phyloP scores from a whole-genome alignment of 768 basidiomycete genomes.

The Tulasnella sp. region DNA sequence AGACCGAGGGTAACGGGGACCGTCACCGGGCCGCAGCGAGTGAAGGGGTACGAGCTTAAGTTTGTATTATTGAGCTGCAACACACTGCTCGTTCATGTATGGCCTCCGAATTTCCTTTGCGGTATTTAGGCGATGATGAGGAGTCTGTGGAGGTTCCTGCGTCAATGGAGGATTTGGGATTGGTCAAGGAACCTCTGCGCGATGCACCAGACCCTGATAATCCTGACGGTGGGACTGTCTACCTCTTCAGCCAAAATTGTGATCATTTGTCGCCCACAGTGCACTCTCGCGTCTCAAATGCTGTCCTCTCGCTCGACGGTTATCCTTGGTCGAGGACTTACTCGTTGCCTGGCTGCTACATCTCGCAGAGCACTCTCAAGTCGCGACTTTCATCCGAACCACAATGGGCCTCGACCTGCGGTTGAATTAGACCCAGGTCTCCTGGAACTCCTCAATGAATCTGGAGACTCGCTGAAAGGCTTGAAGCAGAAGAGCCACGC shows the following conservation, averaged over 20 bases:
- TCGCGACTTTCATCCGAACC: neutral
- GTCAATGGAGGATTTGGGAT: neutral
- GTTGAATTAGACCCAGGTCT: slow-evolving; percentile 58
- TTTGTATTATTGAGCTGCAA: neutral
- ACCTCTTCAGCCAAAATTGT: neutral
- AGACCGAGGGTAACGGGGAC: too few species aligned
- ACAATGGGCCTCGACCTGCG: neutral
- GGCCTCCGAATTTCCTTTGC: neutral
- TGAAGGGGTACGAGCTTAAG: too few species aligned
- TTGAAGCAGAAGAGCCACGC: slow-evolving; percentile 6
- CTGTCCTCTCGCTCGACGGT: neutral
- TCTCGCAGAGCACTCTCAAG: neutral
- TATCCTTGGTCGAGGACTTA: neutral
- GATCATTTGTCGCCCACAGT: neutral
- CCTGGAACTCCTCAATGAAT: slow-evolving; percentile 57
- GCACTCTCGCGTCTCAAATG: neutral
- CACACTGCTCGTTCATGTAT: too few species aligned
- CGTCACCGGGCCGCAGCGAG: too few species aligned
- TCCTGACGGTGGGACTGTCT: neutral
- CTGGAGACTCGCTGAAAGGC: slow-evolving; percentile 55
- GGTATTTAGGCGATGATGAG: neutral
- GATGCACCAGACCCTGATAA: neutral
- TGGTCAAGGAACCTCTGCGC: neutral
- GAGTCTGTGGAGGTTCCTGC: neutral
- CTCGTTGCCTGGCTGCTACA: neutral